Percentiles rank a stretch among this genome's conserved stretches.
Conservation (phyloP, 116 monocot genomes). For the Phalaenopsis hybrid region DNA sequence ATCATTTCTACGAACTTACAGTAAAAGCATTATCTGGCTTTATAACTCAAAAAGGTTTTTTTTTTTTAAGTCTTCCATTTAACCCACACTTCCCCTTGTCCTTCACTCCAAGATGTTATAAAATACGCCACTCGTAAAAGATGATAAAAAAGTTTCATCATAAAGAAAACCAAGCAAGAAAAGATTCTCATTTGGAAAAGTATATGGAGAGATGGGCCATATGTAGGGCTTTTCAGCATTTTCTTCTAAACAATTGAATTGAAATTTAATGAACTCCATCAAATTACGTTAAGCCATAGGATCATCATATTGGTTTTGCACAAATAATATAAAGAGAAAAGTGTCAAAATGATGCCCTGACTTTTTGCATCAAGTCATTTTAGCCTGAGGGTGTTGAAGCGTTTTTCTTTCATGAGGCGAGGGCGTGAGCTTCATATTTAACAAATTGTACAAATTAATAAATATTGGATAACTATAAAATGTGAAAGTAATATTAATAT, state of each 20-base stretch:
- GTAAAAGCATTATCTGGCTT: background rate
- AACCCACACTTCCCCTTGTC: background rate
- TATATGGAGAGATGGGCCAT: no score
- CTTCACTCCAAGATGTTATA: background rate
- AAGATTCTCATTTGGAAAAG: background rate
- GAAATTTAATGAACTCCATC: background rate
- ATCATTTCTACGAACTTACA: background rate
- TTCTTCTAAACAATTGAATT: no score
- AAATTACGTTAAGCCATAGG: background rate
- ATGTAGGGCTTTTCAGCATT: no score
- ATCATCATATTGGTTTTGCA: background rate
- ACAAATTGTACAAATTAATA: no score
- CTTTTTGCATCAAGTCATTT: no score
- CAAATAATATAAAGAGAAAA: background rate
- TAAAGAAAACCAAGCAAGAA: background rate
- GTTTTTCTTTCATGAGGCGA: no score
- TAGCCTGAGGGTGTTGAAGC: no score
- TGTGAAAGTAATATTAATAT: no score
- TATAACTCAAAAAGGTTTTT: background rate
- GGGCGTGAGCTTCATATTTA: no score
- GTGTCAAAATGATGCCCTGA: no score
- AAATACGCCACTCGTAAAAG: background rate
- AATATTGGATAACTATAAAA: no score
- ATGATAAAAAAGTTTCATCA: background rate
- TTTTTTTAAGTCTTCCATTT: background rate